Percentiles rank a stretch among this genome's conserved stretches.
These are phyloP conservation scores for Fusarium nematophilum DNA, from an alignment of 2,329 filamentous ascomycete genomes.

Conservation along the genomic window DNA sequence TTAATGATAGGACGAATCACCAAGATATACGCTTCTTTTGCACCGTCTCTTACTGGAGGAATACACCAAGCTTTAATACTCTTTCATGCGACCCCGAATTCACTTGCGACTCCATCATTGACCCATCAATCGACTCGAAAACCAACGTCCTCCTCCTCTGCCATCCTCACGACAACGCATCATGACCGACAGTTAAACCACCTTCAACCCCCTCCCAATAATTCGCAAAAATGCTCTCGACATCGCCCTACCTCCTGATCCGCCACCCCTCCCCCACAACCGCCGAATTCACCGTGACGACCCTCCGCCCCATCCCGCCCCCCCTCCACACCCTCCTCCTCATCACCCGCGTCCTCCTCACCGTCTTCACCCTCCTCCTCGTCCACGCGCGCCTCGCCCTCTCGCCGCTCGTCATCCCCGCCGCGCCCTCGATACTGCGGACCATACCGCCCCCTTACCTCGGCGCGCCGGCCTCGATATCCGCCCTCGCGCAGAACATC, in stretches of 20 bases:
- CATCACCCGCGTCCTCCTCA: slow-evolving; percentile 57
- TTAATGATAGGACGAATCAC: not conserved
- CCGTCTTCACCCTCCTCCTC: slow-evolving; percentile 58
- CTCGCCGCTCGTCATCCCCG: slow-evolving; percentile 43
- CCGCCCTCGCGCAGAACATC: slow-evolving; percentile 48
- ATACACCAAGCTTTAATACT: not conserved
- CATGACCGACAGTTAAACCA: slow-evolving; percentile 13
- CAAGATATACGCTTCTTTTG: not conserved
- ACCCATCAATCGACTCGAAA: not conserved
- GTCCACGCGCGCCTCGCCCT: slow-evolving; percentile 61
- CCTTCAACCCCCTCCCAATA: not conserved
- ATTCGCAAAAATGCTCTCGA: slow-evolving; percentile 67
- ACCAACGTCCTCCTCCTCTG: no score
- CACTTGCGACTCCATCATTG: not conserved
- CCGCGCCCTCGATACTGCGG: slow-evolving; percentile 20
- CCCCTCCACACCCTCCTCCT: slow-evolving; percentile 57
- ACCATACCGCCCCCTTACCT: slow-evolving; percentile 30
- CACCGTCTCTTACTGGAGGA: not conserved
- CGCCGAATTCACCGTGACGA: slow-evolving; percentile 92
- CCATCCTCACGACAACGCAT: not conserved
- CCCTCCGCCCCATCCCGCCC: slow-evolving; percentile 68
- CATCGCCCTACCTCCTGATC: slow-evolving; percentile 68
- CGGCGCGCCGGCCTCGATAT: slow-evolving; percentile 49
- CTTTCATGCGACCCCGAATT: not conserved
- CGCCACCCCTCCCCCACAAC: slow-evolving; percentile 85